Conservation (phyloP, 2,329 filamentous ascomycete species). For the Cladobotryum protrusum region DNA sequence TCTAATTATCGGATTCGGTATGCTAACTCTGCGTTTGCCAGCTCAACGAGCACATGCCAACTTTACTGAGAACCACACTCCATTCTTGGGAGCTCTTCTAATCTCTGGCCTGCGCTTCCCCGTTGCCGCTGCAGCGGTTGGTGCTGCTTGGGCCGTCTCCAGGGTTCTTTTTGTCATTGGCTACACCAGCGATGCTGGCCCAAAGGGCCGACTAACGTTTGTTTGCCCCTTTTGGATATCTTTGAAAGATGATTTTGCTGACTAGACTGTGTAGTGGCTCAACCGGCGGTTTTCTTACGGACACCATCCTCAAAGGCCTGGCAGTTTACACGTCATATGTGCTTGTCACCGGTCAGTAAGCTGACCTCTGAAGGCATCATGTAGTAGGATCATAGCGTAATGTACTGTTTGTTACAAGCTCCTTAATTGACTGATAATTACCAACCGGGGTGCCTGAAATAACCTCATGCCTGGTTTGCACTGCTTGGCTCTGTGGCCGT, state of each 20-base stretch:
- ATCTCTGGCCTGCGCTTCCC: constrained; percentile 53
- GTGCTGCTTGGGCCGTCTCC: constrained; percentile 45
- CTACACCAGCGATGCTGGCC: constrained; percentile 42
- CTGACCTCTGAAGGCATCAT: not conserved
- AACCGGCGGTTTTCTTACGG: constrained; percentile 26
- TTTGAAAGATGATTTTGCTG: constrained; percentile 8
- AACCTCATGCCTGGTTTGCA: no score
- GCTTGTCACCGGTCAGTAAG: constrained; percentile 28
- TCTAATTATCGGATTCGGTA: not conserved
- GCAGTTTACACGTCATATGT: constrained; percentile 38
- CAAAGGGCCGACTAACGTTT: constrained; percentile 37
- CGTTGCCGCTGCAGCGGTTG: constrained; percentile 40
- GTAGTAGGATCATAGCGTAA: not conserved
- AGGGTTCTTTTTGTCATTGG: constrained; percentile 51
- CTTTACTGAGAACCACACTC: constrained; percentile 55
- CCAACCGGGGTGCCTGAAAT: no score
- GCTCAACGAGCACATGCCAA: constrained; percentile 58
- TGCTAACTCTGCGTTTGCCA: constrained; percentile 19
- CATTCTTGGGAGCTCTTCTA: constrained; percentile 46
- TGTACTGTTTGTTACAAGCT: no score
- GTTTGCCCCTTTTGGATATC: constrained; percentile 14
- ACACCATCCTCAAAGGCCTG: constrained; percentile 35
- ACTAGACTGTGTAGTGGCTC: constrained; percentile 29
- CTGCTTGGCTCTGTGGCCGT: no score
- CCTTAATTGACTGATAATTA: no score